Percentiles rank a stretch among this genome's conserved stretches.
Conservation (phyloP, 176 grass and related monocot genomes). For the Rhynchospora pubera region DNA sequence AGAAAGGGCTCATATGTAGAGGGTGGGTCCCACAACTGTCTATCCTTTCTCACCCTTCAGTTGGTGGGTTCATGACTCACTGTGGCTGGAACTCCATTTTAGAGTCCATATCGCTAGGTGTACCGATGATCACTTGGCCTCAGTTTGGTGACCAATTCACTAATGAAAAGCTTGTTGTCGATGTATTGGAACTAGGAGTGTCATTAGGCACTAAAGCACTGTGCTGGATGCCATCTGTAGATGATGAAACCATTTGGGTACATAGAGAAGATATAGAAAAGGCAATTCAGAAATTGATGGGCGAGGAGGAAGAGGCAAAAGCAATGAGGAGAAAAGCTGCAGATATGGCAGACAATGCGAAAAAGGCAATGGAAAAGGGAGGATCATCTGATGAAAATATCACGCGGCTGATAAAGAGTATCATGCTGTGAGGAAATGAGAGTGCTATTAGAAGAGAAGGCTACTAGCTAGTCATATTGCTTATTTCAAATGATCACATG, state of each 20-base stretch:
- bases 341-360: constrained; percentile 34
- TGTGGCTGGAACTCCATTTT: constrained; percentile 59
- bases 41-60: constrained; percentile 39
- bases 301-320: constrained; percentile 15
- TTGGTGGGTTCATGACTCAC: constrained; percentile 54
- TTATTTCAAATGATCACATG: not conserved
- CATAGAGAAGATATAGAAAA: constrained; percentile 16
- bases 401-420: constrained; percentile 20
- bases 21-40: constrained; percentile 68
- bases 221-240: not conserved
- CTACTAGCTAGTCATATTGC: not conserved
- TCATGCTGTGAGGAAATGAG: not conserved
- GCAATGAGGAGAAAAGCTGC: constrained; percentile 27
- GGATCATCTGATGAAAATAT: constrained; percentile 31
- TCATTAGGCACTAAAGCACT: constrained; percentile 26
- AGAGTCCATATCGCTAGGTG: constrained; percentile 37
- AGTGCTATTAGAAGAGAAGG: not conserved
- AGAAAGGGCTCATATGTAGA: constrained; percentile 35
- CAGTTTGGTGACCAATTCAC: constrained; percentile 57
- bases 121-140: constrained; percentile 70
- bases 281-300: constrained; percentile 35
- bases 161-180: constrained; percentile 46
- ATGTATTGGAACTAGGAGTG: constrained; percentile 45
- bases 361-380: constrained; percentile 29
- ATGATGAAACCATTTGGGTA: not conserved